Evolutionary conservation across 805 yeast genomes (phyloP).

Genomic region (Kuraishia capsulata): DNA sequence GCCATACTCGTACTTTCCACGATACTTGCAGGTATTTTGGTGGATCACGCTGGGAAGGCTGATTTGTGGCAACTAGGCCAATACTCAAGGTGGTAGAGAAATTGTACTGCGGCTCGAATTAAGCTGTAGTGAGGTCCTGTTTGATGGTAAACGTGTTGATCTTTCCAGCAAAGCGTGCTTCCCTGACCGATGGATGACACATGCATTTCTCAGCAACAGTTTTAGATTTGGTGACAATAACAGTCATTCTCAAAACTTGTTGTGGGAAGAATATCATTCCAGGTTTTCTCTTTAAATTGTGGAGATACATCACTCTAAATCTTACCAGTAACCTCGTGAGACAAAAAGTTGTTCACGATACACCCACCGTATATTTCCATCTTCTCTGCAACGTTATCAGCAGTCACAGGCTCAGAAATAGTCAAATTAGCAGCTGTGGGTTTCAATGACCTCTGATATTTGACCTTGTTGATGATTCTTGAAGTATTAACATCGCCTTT

Average conservation of each 20-base stretch:
- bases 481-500: not conserved
- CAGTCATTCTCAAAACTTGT: constrained; percentile 11
- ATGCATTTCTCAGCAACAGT: constrained; percentile 1
- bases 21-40: constrained; percentile 14
- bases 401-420: constrained; percentile 3
- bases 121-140: constrained; percentile 7
- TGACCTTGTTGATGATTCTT: not conserved
- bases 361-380: constrained; percentile 16
- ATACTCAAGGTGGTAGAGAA: constrained; percentile 16
- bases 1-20: constrained; percentile 6
- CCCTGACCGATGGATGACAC: constrained; percentile 1
- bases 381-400: constrained; percentile 5
- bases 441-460: not conserved
- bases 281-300: constrained; percentile 9
- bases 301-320: constrained; percentile 12
- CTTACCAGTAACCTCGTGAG: constrained; percentile 5
- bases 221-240: constrained; percentile 9
- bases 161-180: constrained; percentile 1
- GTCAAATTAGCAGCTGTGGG: constrained; percentile 4
- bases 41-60: constrained; percentile 18
- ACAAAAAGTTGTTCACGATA: constrained; percentile 10
- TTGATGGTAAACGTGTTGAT: constrained; percentile 1
- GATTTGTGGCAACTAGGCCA: constrained; percentile 20
- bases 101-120: constrained; percentile 13
- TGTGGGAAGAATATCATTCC: constrained; percentile 17